phyloP scores from a whole-genome alignment of 257 asterid species.

The Orobanche coerulescens region DNA sequence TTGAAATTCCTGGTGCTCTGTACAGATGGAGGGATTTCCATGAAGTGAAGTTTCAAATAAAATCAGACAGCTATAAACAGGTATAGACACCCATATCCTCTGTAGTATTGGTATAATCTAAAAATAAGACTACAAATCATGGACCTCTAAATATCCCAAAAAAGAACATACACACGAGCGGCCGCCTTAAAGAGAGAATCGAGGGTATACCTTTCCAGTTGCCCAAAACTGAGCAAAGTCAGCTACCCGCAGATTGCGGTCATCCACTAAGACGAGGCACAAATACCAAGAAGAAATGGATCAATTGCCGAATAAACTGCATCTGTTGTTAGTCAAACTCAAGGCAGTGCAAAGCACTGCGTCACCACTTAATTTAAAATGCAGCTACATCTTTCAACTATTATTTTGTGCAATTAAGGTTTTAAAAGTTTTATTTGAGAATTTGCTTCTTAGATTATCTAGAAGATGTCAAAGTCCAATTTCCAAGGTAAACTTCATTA shows the following conservation, averaged over 20 bases:
- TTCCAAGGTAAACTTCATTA: slow-evolving; percentile 23
- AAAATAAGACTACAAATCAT: slow-evolving; percentile 22
- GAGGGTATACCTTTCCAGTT: slow-evolving; percentile 97
- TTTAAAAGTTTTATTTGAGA: slow-evolving; percentile 21
- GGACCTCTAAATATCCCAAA: slow-evolving; percentile 31
- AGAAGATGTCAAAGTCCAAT: slow-evolving; percentile 20
- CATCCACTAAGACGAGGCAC: slow-evolving; percentile 99
- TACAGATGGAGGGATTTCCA: slow-evolving; percentile 12
- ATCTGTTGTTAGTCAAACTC: slow-evolving; percentile 84
- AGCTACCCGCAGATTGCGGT: slow-evolving; percentile 99
- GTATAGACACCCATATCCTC: slow-evolving; percentile 14
- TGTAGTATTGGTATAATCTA: slow-evolving; percentile 10
- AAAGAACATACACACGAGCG: slow-evolving; percentile 36
- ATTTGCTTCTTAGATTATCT: slow-evolving; percentile 27
- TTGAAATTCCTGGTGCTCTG: neutral
- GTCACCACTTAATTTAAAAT: slow-evolving; percentile 65
- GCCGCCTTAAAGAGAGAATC: slow-evolving; percentile 49
- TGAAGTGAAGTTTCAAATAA: neutral
- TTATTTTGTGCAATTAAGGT: slow-evolving; percentile 34
- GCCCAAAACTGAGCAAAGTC: slow-evolving; percentile 99
- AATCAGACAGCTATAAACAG: slow-evolving; percentile 19
- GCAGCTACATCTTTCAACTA: slow-evolving; percentile 35
- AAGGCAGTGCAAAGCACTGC: slow-evolving; percentile 85
- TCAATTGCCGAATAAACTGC: slow-evolving; percentile 95
- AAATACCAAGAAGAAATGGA: slow-evolving; percentile 96